A percentile compares a stretch with the other conserved stretches of the same genome.
phyloP scores from a whole-genome alignment of 1,284 basidiomycete species.

The Taiwanofungus camphoratus region DNA sequence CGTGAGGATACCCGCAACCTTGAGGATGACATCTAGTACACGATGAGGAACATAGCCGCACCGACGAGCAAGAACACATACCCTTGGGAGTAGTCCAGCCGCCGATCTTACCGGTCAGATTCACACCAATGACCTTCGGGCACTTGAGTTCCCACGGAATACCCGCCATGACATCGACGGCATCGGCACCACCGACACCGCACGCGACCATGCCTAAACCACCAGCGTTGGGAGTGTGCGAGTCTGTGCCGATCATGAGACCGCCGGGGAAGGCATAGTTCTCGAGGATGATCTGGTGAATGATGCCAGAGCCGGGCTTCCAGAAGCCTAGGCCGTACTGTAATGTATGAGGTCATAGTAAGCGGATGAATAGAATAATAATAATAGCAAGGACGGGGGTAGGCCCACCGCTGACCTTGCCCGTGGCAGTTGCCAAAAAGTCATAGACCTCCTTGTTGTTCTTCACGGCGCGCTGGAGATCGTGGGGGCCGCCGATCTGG shows the following conservation, averaged over 20 bases:
- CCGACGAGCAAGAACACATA: conserved; percentile 27
- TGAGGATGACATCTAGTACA: conserved; percentile 83
- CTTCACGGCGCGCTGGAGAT: conserved; percentile 88
- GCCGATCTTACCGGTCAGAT: conserved; percentile 53
- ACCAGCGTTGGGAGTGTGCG: conserved; percentile 98
- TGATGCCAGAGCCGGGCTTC: conserved; percentile 98
- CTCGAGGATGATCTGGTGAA: conserved; percentile 96
- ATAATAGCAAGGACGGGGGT: conserved; percentile 4
- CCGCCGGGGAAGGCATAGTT: conserved; percentile 99
- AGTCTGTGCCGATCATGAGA: conserved; percentile 99
- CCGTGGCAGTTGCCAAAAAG: conserved; percentile 75
- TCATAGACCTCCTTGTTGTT: conserved; percentile 99
- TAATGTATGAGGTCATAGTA: background rate
- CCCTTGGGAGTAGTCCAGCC: conserved; percentile 99
- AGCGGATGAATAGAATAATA: conserved; percentile 6
- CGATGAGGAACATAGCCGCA: conserved; percentile 8
- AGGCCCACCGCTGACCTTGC: conserved; percentile 13
- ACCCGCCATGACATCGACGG: conserved; percentile 97
- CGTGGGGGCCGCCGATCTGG: conserved; percentile 88
- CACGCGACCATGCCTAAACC: conserved; percentile 99
- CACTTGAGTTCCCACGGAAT: conserved; percentile 99
- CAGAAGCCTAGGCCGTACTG: conserved; percentile 99
- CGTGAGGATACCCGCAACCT: conserved; percentile 95
- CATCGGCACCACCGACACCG: conserved; percentile 99
- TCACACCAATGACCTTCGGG: conserved; percentile 96